phyloP scores from a whole-genome alignment of 352 stramenopile species.

The Pythium apleroticum region DNA sequence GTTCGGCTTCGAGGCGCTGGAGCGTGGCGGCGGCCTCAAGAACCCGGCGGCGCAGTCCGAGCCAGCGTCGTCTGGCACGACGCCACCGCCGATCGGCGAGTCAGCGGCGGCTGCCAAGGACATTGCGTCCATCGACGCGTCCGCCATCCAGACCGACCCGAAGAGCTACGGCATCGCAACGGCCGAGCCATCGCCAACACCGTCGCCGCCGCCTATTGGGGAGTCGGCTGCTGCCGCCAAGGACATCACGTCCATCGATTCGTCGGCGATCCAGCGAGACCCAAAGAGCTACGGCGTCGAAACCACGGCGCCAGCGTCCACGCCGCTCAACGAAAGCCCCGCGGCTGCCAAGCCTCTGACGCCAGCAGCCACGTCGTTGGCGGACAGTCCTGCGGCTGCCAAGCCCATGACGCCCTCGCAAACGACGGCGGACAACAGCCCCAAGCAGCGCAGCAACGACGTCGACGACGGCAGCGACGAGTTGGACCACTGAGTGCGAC shows the following conservation, averaged over 20 bases:
- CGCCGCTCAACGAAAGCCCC: neutral
- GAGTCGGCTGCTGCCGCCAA: conserved; percentile 21
- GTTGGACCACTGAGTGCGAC: neutral
- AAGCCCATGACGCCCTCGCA: neutral
- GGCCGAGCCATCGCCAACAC: neutral
- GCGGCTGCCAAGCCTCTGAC: conserved; percentile 8
- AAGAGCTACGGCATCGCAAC: conserved; percentile 10
- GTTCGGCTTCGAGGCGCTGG: neutral
- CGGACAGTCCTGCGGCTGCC: neutral
- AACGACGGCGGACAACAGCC: neutral
- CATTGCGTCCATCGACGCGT: conserved; percentile 13
- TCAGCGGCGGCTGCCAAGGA: conserved; percentile 17
- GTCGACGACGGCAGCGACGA: neutral
- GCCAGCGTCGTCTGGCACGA: neutral
- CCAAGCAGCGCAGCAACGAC: conserved; percentile 2
- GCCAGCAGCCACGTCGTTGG: neutral
- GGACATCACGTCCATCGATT: conserved; percentile 14
- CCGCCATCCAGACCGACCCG: conserved; percentile 10
- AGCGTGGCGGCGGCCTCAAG: neutral
- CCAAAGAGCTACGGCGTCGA: conserved; percentile 8
- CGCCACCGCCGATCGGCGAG: conserved; percentile 17
- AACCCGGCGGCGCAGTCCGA: neutral
- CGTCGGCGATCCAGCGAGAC: conserved; percentile 13
- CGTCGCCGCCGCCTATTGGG: conserved; percentile 10
- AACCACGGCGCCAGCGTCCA: neutral